Evolutionary conservation across 495 filamentous ascomycete species (phyloP), one percentile per base, ranked within the genome.

Genomic region (Penicillium atrosanguineum): DNA sequence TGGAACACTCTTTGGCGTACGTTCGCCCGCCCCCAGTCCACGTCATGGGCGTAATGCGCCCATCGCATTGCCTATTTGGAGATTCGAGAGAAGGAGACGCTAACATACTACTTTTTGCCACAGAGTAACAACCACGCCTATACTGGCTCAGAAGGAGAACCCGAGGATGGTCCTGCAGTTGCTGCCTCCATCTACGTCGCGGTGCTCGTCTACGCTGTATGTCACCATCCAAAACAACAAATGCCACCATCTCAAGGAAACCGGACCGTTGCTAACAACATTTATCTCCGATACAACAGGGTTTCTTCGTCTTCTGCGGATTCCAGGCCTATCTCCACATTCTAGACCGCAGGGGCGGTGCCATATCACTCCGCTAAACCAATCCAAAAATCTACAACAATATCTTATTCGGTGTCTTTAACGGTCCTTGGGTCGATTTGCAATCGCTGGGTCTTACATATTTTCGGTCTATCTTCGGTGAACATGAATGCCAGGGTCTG

Each of bases 301-400:
- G 79, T 0, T 96, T 96, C 76, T 82, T 96, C 51, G 81, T 94
- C 44, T 95, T 95, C 75, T 96, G 91, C 74, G 87, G 84, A 25
- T 81, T 88, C 63, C 91, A 96, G 66, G 91, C 90, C 44, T 80
- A 85, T 55, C 78, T 96, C 41, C 89, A 96, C 61, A 65, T 86
- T 49, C 83, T 89, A 69, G 83, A 87, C 65, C 88, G 83, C 69
- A 80, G 88, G 70, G 78, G 86, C 59, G 91, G 91, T 46, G 86
- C 88, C 47, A 96, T 96, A 78, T 83, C 85, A 48, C 77, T 95
- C 60, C 82, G 77, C 55, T 78, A 64, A 65, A 69, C 44, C n/a
- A 18, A 9, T 37, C 26, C 16, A 36, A 29, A 52, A 56, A 48
- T 28, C 43, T 55, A 28, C 34, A 44, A 54, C 53, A 48, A 55